These are phyloP conservation scores for Penicillium sp. DNA, from an alignment of 2,329 filamentous ascomycete genomes.

Conservation along the genomic window DNA sequence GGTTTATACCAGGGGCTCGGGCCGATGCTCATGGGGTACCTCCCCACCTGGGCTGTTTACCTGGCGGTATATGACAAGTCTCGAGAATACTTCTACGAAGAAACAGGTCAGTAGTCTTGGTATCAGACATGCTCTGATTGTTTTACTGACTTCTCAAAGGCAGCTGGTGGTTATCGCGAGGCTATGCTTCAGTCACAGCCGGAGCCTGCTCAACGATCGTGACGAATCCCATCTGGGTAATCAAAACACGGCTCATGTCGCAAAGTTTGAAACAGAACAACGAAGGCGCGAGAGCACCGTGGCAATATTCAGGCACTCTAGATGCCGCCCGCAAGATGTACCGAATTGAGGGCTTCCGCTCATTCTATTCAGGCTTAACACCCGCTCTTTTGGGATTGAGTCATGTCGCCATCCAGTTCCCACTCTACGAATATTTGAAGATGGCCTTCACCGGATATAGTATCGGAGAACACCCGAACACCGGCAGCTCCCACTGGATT, in stretches of 20 bases:
- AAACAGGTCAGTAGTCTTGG: slow-evolving; percentile 55
- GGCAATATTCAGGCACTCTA: slow-evolving; percentile 86
- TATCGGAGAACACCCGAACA: slow-evolving; percentile 70
- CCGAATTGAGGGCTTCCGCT: slow-evolving; percentile 76
- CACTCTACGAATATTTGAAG: slow-evolving; percentile 91
- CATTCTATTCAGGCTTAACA: slow-evolving; percentile 93
- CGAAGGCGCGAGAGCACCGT: slow-evolving; percentile 55
- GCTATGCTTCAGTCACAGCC: slow-evolving; percentile 86
- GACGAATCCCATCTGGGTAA: slow-evolving; percentile 99
- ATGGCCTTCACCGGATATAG: slow-evolving; percentile 83
- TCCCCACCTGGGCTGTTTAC: slow-evolving; percentile 98
- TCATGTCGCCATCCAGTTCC: slow-evolving; percentile 96
- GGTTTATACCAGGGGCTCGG: slow-evolving; percentile 92
- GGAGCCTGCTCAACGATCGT: slow-evolving; percentile 89
- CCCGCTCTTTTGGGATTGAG: slow-evolving; percentile 88
- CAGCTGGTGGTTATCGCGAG: slow-evolving; percentile 74
- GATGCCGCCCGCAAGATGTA: slow-evolving; percentile 98
- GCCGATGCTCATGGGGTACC: slow-evolving; percentile 90
- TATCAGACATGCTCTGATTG: neutral
- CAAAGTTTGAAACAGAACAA: slow-evolving; percentile 62
- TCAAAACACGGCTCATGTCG: slow-evolving; percentile 97
- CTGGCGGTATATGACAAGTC: slow-evolving; percentile 93
- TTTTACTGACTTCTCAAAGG: slow-evolving; percentile 47
- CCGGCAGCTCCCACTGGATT: slow-evolving; percentile 68
- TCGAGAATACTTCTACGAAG: slow-evolving; percentile 68